These are phyloP conservation scores for Pseudisothecium myosuroides DNA, from an alignment of 225 moss, liverwort and hornwort species.

Conservation along the genomic window DNA sequence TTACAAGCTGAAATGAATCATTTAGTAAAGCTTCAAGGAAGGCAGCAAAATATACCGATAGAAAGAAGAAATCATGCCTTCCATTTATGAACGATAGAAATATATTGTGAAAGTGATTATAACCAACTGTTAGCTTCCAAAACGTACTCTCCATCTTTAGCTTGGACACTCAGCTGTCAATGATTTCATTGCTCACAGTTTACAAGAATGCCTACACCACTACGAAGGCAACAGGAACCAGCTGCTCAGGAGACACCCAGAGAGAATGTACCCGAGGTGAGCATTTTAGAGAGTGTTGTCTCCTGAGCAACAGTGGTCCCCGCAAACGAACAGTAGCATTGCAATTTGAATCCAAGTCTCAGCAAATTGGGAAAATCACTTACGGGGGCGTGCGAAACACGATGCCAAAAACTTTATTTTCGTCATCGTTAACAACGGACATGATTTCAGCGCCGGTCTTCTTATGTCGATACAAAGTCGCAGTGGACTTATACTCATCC, in stretches of 20 bases:
- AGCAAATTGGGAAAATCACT: background rate
- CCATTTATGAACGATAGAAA: background rate
- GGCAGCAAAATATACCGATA: background rate
- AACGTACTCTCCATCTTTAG: background rate
- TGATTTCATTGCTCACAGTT: background rate
- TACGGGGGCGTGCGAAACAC: slow-evolving; percentile 98
- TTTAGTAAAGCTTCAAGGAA: background rate
- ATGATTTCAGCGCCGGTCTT: slow-evolving; percentile 94
- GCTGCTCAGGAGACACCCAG: background rate
- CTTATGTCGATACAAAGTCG: slow-evolving; percentile 82
- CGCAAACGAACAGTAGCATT: background rate
- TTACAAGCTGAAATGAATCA: background rate
- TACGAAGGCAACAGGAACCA: background rate
- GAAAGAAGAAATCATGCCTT: background rate
- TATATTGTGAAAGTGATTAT: background rate
- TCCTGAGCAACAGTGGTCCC: background rate
- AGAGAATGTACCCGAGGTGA: background rate
- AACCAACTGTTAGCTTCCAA: background rate
- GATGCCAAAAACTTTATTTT: slow-evolving; percentile 97
- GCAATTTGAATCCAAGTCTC: background rate
- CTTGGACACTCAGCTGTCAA: background rate
- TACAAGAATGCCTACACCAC: background rate
- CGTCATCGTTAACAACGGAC: slow-evolving; percentile 89
- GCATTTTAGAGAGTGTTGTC: background rate
- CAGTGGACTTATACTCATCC: slow-evolving; percentile 93